Evolutionary conservation across 805 yeast genomes (phyloP), one percentile per base, ranked within the genome.

Genomic region (Teunomyces kruisii): DNA sequence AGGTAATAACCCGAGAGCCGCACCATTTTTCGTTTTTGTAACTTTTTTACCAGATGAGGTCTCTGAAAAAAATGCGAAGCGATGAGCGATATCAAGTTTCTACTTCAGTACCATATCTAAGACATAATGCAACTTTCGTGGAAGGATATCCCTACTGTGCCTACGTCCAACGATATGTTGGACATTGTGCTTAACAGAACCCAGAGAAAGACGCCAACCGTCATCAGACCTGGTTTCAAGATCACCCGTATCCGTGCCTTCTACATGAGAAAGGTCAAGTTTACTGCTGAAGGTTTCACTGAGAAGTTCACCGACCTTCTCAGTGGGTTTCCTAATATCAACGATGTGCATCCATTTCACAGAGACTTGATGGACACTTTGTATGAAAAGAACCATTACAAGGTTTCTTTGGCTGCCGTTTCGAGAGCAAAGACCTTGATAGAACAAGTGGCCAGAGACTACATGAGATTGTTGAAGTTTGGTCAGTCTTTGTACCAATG

Each of bases 141-240:
- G 98, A 92, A 94, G 72, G 98, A 94, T 69, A 94, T 92, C 65
- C 96, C 98, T 16, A 84, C 96, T 40, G 96, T 92, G 54, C 95
- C 98, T 39, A 84, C 84, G 54, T 75, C 96, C 59, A 89, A 86
- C 67, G 98, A 94, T 71, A 77, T 91, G 78, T 77, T 94, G 81
- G 99, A 94, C 71, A 88, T 94, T 53, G 96, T 94, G 51, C 86
- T 94, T 54, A 94, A 94, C 78, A 80, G 97, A 64, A 94, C 99
- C 1, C 99, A 94, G 75, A 84, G 99, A 74, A 94, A 94, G 73
- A 94, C 99, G 5, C 99, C 99, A 47, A 94, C 99, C n/a, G 97
- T 94, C 45, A 87, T 94, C 56, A 84, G 99, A 67, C 87, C 96
- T 14, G 98, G 98, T 47, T 94, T 91, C 76, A 86, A 88, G 64